Evolutionary conservation across 1,139 yeast genomes (phyloP), one percentile per base, ranked within the genome.

Genomic region (Kurtzmaniella quercitrusa): DNA sequence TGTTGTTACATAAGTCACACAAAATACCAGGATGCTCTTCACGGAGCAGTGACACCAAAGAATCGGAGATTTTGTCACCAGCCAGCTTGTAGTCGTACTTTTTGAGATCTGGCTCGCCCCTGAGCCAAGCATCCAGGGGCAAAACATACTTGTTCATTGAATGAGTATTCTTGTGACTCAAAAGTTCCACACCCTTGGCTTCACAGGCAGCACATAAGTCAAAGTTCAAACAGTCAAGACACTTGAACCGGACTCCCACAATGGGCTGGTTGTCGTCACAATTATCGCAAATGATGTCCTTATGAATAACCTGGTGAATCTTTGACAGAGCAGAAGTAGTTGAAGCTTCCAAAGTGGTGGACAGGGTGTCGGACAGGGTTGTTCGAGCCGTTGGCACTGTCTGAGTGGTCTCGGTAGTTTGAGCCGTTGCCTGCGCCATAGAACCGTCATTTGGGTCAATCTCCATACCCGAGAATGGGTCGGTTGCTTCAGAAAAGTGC

Each of bases 191-290:
- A 21, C 54, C 49, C 25, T 55, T 54, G 0, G 50, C 43, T 50
- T 76, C 81, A 56, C 88, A 82, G 1, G 51, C 41, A 31, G 70
- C 65, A 54, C 89, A 82, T 46, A 81, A 63, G 52, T 82, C 86
- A 58, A 66, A 81, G 51, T 82, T 75, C 3, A 54, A 48, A 54
- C 89, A 82, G 27, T 73, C 72, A 42, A 73, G 50, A 55, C 89
- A 82, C 44, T 72, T 69, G 60, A 66, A 82, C 49, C 87, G 69
- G 12, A 56, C 51, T 1, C 87, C 87, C 21, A 41, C 53, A 41
- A 81, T 65, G 8, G 65, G 65, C 33, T 58, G 57, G 15, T 50
- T 42, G 3, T 69, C 65, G 45, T 56, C 48, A 45, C 81, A 76
- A 15, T 63, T 60, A 49, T 78, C 81, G 50, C 84, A 78, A 39